Base-by-base conservation (phyloP, 2,329 filamentous ascomycete species). In the Elsinoe batatas region DNA sequence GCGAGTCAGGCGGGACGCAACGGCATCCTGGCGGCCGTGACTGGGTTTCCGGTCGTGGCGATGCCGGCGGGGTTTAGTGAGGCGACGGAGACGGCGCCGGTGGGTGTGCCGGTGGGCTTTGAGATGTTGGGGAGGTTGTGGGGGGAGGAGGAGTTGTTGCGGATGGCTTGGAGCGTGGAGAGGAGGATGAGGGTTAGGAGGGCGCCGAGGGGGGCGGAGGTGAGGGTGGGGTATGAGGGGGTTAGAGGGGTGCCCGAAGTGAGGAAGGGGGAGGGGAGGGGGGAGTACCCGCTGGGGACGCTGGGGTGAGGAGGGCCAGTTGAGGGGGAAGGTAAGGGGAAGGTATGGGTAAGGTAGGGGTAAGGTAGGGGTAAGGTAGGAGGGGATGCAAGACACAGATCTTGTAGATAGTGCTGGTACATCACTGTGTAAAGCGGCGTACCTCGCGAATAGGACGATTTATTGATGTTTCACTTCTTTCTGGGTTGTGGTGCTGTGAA, bases 51-150 rank as follows among this genome's bases (percentile, higher is more conserved):
- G 8, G 78, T 79, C 3, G 71, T 81, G 3, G 76, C 75, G 2
- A 69, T 81, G 1, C 79, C 79, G 0, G 72, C 70, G 1, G 79
- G 78, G 0, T 82, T 82, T 60, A 80, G 78, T 18, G 62, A 71
- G 1, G 61, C 71, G 0, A 76, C 68, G 1, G 62, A 66, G 0
- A 72, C 76, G 8, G 80, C 81, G 13, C 76, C 76, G 0, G 63
- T 75, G 32, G 82, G 82, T 1, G 74, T 85, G 4, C 82, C 82
- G 0, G 75, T 85, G 37, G 82, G 83, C 0, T 77, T 85, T 74
- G 82, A 85, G 68, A 77, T 85, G 18, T 63, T 85, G 57, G 81
- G 82, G 0, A 62, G 71, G 58, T 75, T 75, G 3, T 83, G 78
- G 73, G 72, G 67, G 2, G 83, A 85, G 61, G 70, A 69, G 37